Percentiles rank a stretch among this genome's conserved stretches.
Evolutionary conservation across 2,329 filamentous ascomycete species (phyloP).

Genomic region (Epichloe baconii): DNA sequence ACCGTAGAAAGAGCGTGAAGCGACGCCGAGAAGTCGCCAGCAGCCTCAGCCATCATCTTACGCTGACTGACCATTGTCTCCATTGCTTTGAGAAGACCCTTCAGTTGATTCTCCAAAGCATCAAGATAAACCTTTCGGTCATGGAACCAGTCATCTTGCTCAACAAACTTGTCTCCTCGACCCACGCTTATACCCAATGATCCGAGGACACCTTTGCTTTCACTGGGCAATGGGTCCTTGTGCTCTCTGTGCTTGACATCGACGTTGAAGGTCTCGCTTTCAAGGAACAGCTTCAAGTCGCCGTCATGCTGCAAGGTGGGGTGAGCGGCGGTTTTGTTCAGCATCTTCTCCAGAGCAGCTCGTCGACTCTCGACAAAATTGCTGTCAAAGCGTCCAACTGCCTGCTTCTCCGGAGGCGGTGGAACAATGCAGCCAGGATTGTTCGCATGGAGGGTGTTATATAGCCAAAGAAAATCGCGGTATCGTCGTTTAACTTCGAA

Average conservation of each 20-base stretch:
- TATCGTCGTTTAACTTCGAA: constrained; percentile 92
- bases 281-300: constrained; percentile 90
- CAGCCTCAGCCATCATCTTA: constrained; percentile 86
- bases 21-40: constrained; percentile 83
- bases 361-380: constrained; percentile 92
- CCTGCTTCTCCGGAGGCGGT: constrained; percentile 94
- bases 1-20: constrained; percentile 87
- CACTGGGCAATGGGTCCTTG: constrained; percentile 69
- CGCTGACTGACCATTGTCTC: constrained; percentile 85
- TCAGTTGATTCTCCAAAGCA: constrained; percentile 81
- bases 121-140: constrained; percentile 92
- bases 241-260: constrained; percentile 98
- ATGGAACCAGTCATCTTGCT: constrained; percentile 99
- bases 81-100: constrained; percentile 81
- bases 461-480: constrained; percentile 95
- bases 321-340: constrained; percentile 88
- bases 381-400: constrained; percentile 86
- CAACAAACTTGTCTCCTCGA: constrained; percentile 76
- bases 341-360: constrained; percentile 89
- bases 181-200: constrained; percentile 70
- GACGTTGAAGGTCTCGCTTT: constrained; percentile 90
- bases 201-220: constrained; percentile 89
- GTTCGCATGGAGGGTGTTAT: constrained; percentile 85
- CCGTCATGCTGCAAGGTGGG: constrained; percentile 83
- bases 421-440: constrained; percentile 92